These are phyloP conservation scores for Ceratopteris richardii DNA, from an alignment of 75 land plant species.

Conservation along the genomic window DNA sequence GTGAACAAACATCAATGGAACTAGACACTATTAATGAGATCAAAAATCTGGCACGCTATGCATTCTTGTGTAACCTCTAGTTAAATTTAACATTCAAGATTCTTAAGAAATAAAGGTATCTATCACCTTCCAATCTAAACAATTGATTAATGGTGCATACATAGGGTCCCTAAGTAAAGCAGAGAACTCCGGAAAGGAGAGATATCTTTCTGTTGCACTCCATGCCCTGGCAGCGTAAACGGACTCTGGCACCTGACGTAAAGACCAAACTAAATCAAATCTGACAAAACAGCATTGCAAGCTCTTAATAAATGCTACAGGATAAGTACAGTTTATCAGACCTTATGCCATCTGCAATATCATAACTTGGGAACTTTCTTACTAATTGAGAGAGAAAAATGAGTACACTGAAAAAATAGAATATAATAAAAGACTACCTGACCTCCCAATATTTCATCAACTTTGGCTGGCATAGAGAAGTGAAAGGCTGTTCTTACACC, in stretches of 20 bases:
- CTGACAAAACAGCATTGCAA: no score
- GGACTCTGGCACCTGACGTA: conserved; percentile 4
- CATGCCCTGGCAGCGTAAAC: conserved; percentile 27
- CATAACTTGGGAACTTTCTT: no score
- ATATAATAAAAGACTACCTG: no score
- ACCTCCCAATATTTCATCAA: conserved; percentile 30
- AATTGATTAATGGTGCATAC: conserved; percentile 30
- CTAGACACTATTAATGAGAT: no score
- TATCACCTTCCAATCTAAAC: conserved; percentile 35
- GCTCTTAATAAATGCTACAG: no score
- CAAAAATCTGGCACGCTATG: no score
- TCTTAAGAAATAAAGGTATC: neutral
- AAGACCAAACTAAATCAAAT: no score
- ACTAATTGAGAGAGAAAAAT: no score
- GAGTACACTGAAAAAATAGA: no score
- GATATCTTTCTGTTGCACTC: conserved; percentile 31
- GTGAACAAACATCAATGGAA: neutral
- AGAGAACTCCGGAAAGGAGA: conserved; percentile 22
- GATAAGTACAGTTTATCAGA: no score
- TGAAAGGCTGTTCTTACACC: conserved; percentile 35
- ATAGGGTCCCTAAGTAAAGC: conserved; percentile 16
- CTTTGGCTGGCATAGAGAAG: conserved; percentile 34
- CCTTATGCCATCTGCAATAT: no score
- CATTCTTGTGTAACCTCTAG: no score
- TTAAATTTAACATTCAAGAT: neutral